phyloP scores from a whole-genome alignment of 2,329 filamentous ascomycete species.

The Aulographum hederae region DNA sequence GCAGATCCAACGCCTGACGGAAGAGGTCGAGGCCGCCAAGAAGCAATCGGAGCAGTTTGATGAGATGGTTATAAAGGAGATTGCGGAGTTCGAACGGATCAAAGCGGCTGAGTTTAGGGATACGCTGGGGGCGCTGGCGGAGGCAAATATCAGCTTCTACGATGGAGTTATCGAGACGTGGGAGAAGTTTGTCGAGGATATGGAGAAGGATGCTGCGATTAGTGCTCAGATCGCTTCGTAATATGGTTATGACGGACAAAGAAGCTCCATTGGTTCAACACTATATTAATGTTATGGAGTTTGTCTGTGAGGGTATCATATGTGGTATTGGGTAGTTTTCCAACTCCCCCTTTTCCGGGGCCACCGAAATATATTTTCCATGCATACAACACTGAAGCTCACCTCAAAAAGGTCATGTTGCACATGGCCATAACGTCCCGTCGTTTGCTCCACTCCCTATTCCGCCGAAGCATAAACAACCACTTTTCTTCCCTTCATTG shows the following conservation, averaged over 20 bases:
- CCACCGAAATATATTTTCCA: too few species aligned
- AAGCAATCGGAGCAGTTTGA: constrained; percentile 84
- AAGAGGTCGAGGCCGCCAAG: constrained; percentile 70
- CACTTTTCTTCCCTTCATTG: background rate
- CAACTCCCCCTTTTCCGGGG: too few species aligned
- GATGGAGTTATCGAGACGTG: constrained; percentile 61
- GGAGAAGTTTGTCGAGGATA: constrained; percentile 78
- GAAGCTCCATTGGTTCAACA: too few species aligned
- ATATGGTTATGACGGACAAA: too few species aligned
- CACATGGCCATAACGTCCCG: too few species aligned
- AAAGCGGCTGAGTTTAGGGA: constrained; percentile 85
- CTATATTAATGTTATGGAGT: too few species aligned
- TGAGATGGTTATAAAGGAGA: constrained; percentile 86
- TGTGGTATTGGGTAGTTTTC: too few species aligned
- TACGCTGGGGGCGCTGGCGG: constrained; percentile 66
- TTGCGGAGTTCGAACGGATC: constrained; percentile 88
- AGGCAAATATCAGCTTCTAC: constrained; percentile 79
- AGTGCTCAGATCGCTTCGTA: constrained; percentile 12
- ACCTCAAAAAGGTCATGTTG: too few species aligned
- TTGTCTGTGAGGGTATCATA: too few species aligned
- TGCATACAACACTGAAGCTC: too few species aligned
- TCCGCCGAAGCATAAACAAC: too few species aligned
- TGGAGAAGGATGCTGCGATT: constrained; percentile 36
- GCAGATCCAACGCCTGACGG: constrained; percentile 77
- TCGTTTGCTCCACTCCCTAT: too few species aligned